Percentiles rank a stretch among this genome's conserved stretches.
Evolutionary conservation across 2,329 filamentous ascomycete species (phyloP).

Genomic region (Elsinoe perseae): DNA sequence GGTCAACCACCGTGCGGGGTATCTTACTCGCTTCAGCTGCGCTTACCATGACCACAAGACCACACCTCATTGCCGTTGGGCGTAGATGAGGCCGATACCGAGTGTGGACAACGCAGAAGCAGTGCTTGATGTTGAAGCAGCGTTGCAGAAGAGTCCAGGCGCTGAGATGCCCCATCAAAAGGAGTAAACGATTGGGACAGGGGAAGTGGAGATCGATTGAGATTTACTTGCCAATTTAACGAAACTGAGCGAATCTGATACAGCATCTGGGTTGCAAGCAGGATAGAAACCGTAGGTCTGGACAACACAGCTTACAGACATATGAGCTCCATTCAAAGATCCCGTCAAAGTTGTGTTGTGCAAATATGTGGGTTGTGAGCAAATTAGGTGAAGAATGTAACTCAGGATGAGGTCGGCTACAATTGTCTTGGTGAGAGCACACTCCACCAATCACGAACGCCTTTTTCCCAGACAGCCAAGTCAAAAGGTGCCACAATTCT

Average conservation of each 20-base stretch:
- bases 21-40: not conserved
- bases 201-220: not conserved
- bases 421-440: not conserved
- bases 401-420: not conserved
- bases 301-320: too few relatives aligned
- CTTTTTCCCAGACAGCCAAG: not conserved
- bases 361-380: not conserved
- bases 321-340: too few relatives aligned
- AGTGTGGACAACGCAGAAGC: not conserved
- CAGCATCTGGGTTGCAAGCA: too few relatives aligned
- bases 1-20: not conserved
- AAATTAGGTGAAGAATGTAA: not conserved
- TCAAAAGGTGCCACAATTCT: slow-evolving; percentile 10
- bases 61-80: not conserved
- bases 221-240: too few relatives aligned
- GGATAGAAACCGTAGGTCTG: too few relatives aligned
- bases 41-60: slow-evolving; percentile 5
- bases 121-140: not conserved
- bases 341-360: too few relatives aligned
- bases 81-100: not conserved
- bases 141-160: not conserved
- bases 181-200: too few relatives aligned
- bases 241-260: too few relatives aligned
- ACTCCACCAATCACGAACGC: slow-evolving; percentile 7
- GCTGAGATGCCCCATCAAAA: too few relatives aligned